Evolutionary conservation across 495 filamentous ascomycete species (phyloP).

Genomic region (Tuber melanosporum): DNA sequence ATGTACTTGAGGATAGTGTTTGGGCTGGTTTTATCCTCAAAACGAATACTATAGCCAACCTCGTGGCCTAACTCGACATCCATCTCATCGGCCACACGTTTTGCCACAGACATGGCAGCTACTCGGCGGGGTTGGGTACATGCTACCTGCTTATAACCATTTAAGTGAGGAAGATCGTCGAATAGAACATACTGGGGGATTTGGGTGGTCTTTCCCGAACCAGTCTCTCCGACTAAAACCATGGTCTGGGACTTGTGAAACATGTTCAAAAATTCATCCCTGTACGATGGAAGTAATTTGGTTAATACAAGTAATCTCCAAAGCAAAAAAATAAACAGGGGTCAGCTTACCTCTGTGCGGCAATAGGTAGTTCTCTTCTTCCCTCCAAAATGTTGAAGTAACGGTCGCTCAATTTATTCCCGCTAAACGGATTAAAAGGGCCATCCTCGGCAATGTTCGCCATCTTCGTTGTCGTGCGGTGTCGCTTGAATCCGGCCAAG

Average conservation of each 20-base stretch:
- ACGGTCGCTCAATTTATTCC: slow-evolving; percentile 62
- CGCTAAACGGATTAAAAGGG: slow-evolving; percentile 78
- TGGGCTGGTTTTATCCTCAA: slow-evolving; percentile 86
- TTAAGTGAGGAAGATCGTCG: slow-evolving; percentile 85
- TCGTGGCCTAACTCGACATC: slow-evolving; percentile 91
- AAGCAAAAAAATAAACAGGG: slow-evolving; percentile 17
- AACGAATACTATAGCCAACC: slow-evolving; percentile 98
- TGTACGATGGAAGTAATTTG: slow-evolving; percentile 38
- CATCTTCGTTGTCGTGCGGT: slow-evolving; percentile 70
- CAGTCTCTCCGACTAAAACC: slow-evolving; percentile 97
- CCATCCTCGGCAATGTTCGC: slow-evolving; percentile 71
- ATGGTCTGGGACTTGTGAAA: slow-evolving; percentile 92
- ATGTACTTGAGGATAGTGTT: slow-evolving; percentile 98
- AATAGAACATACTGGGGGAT: slow-evolving; percentile 97
- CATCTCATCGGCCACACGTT: slow-evolving; percentile 96
- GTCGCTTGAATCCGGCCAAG: slow-evolving; percentile 63
- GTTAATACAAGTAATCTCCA: slow-evolving; percentile 3
- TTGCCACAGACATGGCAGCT: slow-evolving; percentile 96
- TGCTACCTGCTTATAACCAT: slow-evolving; percentile 75
- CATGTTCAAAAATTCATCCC: slow-evolving; percentile 84
- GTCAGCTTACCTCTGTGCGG: slow-evolving; percentile 66
- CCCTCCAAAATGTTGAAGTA: slow-evolving; percentile 85
- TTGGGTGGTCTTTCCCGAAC: slow-evolving; percentile 98
- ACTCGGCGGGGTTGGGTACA: slow-evolving; percentile 98
- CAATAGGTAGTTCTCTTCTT: slow-evolving; percentile 79